Evolutionary conservation across 257 asterid genomes (phyloP).

Genomic region (Penstemon barbatus): DNA sequence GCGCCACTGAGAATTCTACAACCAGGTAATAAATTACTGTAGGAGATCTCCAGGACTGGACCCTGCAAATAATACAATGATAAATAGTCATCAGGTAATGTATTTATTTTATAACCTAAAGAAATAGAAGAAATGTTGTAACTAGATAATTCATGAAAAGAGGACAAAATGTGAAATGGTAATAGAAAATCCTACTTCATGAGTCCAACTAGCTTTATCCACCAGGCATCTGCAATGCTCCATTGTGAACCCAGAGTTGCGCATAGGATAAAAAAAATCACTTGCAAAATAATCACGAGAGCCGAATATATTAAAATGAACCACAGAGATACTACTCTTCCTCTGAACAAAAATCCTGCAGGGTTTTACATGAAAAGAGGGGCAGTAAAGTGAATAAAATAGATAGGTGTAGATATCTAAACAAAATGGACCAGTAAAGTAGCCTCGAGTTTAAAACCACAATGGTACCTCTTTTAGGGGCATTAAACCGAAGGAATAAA

Average conservation of each 20-base stretch:
- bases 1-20: conserved; percentile 56
- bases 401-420: conserved; percentile 1
- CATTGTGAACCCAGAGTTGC: conserved; percentile 50
- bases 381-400: conserved; percentile 18
- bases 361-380: conserved; percentile 16
- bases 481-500: conserved; percentile 57
- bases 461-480: conserved; percentile 65
- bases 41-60: conserved; percentile 67
- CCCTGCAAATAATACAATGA: conserved; percentile 49
- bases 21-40: conserved; percentile 50
- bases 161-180: conserved; percentile 17
- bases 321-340: conserved; percentile 61
- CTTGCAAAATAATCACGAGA: conserved; percentile 51
- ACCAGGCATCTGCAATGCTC: conserved; percentile 63
- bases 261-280: conserved; percentile 44
- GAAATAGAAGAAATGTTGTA: neutral
- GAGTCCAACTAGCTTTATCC: conserved; percentile 72
- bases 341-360: conserved; percentile 65
- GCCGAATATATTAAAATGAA: conserved; percentile 57
- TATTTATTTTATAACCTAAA: neutral
- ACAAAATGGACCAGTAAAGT: conserved; percentile 15
- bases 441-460: conserved; percentile 28
- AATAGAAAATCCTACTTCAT: conserved; percentile 49
- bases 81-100: conserved; percentile 19
- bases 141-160: conserved; percentile 4